Percentiles rank a stretch among this genome's conserved stretches.
phyloP scores from a whole-genome alignment of 148 eudicot species.

The Gaultheria prostrata region DNA sequence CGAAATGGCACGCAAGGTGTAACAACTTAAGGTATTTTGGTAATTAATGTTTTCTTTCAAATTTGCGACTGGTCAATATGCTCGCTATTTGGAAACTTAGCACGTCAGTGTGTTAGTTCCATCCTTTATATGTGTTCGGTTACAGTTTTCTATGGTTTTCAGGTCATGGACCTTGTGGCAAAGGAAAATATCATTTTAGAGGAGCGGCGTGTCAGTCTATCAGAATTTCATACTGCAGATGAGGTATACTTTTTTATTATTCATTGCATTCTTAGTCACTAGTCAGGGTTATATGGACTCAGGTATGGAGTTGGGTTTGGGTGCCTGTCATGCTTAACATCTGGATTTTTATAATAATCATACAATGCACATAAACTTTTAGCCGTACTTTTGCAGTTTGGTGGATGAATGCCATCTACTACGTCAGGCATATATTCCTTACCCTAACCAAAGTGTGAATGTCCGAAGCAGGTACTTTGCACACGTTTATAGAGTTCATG shows the following conservation, averaged over 20 bases:
- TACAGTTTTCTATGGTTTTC: constrained; percentile 19
- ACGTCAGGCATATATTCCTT: no score
- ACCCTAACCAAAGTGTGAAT: no score
- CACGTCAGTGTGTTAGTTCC: background rate
- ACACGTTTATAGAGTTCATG: no score
- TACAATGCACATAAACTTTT: no score
- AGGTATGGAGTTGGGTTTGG: background rate
- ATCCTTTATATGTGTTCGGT: background rate
- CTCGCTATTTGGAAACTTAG: background rate
- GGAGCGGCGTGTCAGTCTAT: constrained; percentile 80
- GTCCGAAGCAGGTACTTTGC: no score
- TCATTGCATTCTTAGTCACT: background rate
- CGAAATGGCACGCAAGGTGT: no score
- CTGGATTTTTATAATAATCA: no score
- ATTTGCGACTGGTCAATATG: background rate
- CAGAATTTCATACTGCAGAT: constrained; percentile 95
- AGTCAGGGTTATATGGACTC: background rate
- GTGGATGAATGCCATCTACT: no score
- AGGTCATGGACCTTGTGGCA: constrained; percentile 94
- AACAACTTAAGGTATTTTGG: background rate
- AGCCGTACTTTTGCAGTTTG: no score
- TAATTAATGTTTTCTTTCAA: background rate
- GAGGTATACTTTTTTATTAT: constrained; percentile 50
- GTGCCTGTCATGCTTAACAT: background rate
- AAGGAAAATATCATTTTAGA: constrained; percentile 68